These are phyloP conservation scores for Carex cristatella DNA, from an alignment of 176 grass and related monocot species.

Conservation along the genomic window DNA sequence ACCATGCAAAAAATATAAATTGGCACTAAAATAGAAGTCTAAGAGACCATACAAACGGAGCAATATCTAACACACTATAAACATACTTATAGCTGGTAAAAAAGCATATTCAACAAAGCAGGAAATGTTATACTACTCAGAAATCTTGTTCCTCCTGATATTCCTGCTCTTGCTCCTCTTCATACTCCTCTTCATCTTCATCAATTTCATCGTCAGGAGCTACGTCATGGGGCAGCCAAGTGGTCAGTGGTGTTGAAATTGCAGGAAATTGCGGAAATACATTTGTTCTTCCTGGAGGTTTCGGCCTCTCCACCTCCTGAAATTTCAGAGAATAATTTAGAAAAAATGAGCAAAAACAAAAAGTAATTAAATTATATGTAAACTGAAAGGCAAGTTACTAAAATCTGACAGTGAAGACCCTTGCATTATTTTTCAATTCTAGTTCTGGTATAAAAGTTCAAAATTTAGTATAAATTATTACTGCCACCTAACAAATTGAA, in stretches of 20 bases:
- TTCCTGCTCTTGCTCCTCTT: not conserved
- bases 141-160: no score
- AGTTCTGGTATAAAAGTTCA: not conserved
- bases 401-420: not conserved
- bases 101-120: not conserved
- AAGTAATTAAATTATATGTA: not conserved
- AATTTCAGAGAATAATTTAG: not conserved
- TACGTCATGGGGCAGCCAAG: not conserved
- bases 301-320: conserved; percentile 7
- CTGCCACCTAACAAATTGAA: not conserved
- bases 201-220: conserved; percentile 12
- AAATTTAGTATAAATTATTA: not conserved
- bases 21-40: not conserved
- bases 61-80: not conserved
- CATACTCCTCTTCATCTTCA: conserved; percentile 8
- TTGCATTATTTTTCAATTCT: not conserved
- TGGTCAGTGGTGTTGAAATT: not conserved
- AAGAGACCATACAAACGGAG: not conserved
- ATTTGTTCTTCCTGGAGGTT: not conserved
- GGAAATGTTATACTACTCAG: not conserved
- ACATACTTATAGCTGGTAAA: not conserved
- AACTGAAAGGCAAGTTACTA: not conserved
- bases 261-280: conserved; percentile 6
- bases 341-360: not conserved
- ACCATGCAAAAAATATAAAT: not conserved